Evolutionary conservation across 164 flowering plant species (phyloP), one percentile per base, ranked within the genome.

Genomic region (Vitis labrusca): DNA sequence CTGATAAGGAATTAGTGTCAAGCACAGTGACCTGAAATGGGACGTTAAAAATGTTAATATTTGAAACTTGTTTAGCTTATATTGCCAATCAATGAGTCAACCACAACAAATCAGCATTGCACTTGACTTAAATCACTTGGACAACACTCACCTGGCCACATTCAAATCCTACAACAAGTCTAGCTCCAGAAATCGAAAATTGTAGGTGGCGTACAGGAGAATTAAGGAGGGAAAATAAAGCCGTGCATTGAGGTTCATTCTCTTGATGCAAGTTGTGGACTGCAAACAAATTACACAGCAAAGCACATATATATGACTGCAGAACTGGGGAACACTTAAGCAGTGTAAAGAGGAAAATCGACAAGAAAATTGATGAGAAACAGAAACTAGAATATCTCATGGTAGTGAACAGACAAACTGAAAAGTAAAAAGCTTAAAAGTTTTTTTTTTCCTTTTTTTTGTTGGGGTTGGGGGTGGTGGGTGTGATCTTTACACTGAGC

Each of bases 141-240:
- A 60, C 48, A 60, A 71, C 48, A 30, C 76, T 65, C 56, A 78
- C 92, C 80, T 56, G 78, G 58, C 88, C 88, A 78, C 70, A 79
- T 29, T 85, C 85, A 84, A 74, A 94, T 71, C 97, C 98, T 12
- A 86, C 88, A 60, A 85, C 90, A 81, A 89, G 90, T 77, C 78
- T 87, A 63, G 77, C 77, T 59, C 93, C 97, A 80, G 71, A 83
- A 52, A 76, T 69, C 61, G 71, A 64, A 78, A 75, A 86, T 44
- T 80, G 77, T 63, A 94, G 74, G 58, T 72, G 68, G 51, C 85
- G 69, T 50, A 94, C 79, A 13, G 91, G 85, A 76, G 97, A 92
- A 68, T 67, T 74, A n/a, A 87, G 68, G 64, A 87, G 53, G 52
- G 88, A 82, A 78, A 89, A 83, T 16, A 85, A 74, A 61, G 92